These are phyloP conservation scores for Debaryomycetaceae sp. DNA, from an alignment of 1,139 yeast genomes.

Conservation along the genomic window DNA sequence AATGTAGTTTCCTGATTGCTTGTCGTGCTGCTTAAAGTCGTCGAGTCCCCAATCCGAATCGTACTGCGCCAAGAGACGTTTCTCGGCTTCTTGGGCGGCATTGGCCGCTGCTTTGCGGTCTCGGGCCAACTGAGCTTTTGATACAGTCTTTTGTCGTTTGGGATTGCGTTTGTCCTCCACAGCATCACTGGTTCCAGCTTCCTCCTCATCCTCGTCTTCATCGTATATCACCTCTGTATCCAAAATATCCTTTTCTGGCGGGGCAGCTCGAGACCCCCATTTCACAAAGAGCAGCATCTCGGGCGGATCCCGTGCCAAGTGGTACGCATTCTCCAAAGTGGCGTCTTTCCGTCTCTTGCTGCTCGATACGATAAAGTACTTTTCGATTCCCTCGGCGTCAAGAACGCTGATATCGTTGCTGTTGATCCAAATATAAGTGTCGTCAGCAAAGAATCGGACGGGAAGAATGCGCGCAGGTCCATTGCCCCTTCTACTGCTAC, in stretches of 20 bases:
- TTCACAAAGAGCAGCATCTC: slow-evolving; percentile 31
- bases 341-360: slow-evolving; percentile 24
- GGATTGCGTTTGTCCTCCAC: slow-evolving; percentile 4
- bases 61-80: slow-evolving; percentile 11
- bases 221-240: slow-evolving; percentile 11
- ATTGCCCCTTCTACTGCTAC: slow-evolving; percentile 9
- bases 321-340: slow-evolving; percentile 27
- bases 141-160: slow-evolving; percentile 6
- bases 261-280: slow-evolving; percentile 33
- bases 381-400: slow-evolving; percentile 15
- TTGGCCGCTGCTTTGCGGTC: slow-evolving; percentile 9
- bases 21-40: slow-evolving; percentile 12
- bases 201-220: slow-evolving; percentile 9
- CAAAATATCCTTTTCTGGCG: slow-evolving; percentile 8
- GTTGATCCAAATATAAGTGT: slow-evolving; percentile 54
- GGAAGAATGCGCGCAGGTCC: slow-evolving; percentile 19
- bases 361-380: slow-evolving; percentile 11
- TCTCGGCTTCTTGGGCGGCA: slow-evolving; percentile 13
- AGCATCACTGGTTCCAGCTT: slow-evolving; percentile 5
- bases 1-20: slow-evolving; percentile 22
- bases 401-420: slow-evolving; percentile 29
- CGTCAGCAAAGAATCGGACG: slow-evolving; percentile 55
- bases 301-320: slow-evolving; percentile 31
- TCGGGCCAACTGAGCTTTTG: slow-evolving; percentile 1
- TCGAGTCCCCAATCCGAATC: slow-evolving; percentile 39